Evolutionary conservation across 2,329 filamentous ascomycete genomes (phyloP).

Genomic region (Aspergillus latus): DNA sequence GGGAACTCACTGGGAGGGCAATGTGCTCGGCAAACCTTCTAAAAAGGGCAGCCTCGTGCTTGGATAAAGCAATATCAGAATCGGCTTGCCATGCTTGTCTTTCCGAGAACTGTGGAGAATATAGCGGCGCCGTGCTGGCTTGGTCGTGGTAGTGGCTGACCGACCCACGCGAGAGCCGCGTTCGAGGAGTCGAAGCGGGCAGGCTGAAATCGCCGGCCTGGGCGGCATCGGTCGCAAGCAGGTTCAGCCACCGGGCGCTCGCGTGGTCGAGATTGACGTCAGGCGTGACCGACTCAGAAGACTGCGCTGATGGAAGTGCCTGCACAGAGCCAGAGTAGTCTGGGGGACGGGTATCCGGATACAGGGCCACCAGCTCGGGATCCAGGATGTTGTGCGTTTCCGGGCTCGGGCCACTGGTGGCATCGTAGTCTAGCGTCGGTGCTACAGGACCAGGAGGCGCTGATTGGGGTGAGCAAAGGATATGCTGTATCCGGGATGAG

Average conservation of each 20-base stretch:
- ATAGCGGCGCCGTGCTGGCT: not conserved
- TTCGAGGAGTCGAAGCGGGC: not conserved
- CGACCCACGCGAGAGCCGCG: not conserved
- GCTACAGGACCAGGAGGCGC: not conserved
- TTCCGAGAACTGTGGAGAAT: not conserved
- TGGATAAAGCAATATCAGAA: not conserved
- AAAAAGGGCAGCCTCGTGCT: not conserved
- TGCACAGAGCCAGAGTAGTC: not conserved
- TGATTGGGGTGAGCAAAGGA: not conserved
- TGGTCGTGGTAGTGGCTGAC: not conserved
- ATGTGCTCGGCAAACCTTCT: not conserved
- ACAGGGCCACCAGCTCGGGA: not conserved
- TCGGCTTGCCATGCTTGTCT: not conserved
- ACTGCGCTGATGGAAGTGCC: no score
- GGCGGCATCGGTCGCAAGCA: not conserved
- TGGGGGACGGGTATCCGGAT: not conserved
- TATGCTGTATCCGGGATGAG: not conserved
- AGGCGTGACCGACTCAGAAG: not conserved
- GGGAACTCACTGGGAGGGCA: not conserved
- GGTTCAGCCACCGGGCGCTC: not conserved
- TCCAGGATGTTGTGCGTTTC: slow-evolving; percentile 1
- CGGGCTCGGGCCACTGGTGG: not conserved
- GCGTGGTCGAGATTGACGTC: not conserved
- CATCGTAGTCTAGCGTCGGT: slow-evolving; percentile 1
- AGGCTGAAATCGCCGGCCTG: not conserved